These are phyloP conservation scores for Paraphoma sp. DNA, from an alignment of 2,329 filamentous ascomycete species.

Conservation along the genomic window DNA sequence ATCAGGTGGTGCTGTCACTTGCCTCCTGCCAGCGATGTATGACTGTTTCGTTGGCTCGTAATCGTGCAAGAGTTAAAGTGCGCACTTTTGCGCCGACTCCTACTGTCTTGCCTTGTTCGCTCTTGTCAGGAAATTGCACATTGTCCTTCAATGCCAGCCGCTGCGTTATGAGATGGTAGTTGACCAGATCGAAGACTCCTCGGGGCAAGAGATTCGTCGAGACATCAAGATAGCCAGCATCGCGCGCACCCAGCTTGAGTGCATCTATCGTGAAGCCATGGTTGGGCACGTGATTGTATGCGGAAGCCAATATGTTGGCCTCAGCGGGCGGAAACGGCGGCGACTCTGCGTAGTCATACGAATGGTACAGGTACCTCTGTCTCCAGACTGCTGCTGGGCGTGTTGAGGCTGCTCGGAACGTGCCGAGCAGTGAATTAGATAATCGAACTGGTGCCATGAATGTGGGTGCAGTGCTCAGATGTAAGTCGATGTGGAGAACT, in stretches of 20 bases:
- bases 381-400: conserved; percentile 19
- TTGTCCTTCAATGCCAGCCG: conserved; percentile 63
- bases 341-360: conserved; percentile 49
- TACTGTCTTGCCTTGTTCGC: conserved; percentile 41
- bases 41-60: conserved; percentile 76
- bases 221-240: conserved; percentile 85
- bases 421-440: conserved; percentile 29
- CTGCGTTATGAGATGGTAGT: conserved; percentile 75
- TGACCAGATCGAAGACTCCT: conserved; percentile 81
- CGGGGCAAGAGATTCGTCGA: conserved; percentile 82
- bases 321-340: conserved; percentile 73
- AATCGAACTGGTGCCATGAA: conserved; percentile 40
- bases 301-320: conserved; percentile 78
- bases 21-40: conserved; percentile 88
- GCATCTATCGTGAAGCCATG: conserved; percentile 82
- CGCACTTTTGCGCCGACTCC: conserved; percentile 71
- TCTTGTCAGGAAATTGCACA: conserved; percentile 52
- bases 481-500: conserved; percentile 21
- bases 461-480: conserved; percentile 16
- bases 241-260: conserved; percentile 78
- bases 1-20: conserved; percentile 36
- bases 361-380: conserved; percentile 41
- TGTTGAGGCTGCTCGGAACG: conserved; percentile 28
- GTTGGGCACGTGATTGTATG: conserved; percentile 76
- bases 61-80: conserved; percentile 74